These are phyloP conservation scores for Grosmannia huntii DNA, from an alignment of 2,329 filamentous ascomycete genomes.

Conservation along the genomic window DNA sequence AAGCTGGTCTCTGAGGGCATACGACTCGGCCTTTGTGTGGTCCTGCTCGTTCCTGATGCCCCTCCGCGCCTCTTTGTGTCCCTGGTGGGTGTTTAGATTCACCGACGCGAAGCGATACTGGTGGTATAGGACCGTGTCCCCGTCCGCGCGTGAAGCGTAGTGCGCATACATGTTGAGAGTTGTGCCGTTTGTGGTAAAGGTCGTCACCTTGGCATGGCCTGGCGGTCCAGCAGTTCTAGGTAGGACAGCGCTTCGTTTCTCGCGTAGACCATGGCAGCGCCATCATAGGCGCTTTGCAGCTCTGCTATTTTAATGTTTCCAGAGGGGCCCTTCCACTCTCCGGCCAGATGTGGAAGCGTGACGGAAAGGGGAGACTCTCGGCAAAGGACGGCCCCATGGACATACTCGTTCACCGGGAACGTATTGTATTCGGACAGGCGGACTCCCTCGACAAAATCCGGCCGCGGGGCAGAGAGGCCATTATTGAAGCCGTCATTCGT, in stretches of 20 bases:
- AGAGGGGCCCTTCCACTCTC: constrained; percentile 13
- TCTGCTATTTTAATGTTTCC: constrained; percentile 10
- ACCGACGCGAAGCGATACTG: neutral
- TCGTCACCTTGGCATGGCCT: constrained; percentile 14
- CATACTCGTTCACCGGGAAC: neutral
- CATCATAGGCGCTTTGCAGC: constrained; percentile 14
- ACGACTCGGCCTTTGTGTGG: constrained; percentile 9
- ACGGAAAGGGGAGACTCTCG: constrained; percentile 11
- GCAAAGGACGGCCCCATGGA: constrained; percentile 11
- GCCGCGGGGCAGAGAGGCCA: neutral
- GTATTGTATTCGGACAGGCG: neutral
- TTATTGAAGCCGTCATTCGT: neutral
- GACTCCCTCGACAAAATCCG: neutral
- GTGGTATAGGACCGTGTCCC: constrained; percentile 7
- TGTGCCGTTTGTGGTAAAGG: constrained; percentile 16
- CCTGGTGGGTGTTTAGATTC: neutral
- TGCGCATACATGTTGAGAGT: constrained; percentile 17
- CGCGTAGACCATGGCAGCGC: constrained; percentile 17
- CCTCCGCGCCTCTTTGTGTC: constrained; percentile 5
- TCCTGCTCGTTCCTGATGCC: constrained; percentile 16
- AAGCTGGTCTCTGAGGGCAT: constrained; percentile 11
- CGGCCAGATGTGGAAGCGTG: constrained; percentile 17
- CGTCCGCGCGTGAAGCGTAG: constrained; percentile 10
- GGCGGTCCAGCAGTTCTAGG: constrained; percentile 10
- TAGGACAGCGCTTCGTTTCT: constrained; percentile 16